A percentile compares a stretch with the other conserved stretches of the same genome.
phyloP scores from a whole-genome alignment of 371 early-diverging fungal species.

The Chytridiales sp. region DNA sequence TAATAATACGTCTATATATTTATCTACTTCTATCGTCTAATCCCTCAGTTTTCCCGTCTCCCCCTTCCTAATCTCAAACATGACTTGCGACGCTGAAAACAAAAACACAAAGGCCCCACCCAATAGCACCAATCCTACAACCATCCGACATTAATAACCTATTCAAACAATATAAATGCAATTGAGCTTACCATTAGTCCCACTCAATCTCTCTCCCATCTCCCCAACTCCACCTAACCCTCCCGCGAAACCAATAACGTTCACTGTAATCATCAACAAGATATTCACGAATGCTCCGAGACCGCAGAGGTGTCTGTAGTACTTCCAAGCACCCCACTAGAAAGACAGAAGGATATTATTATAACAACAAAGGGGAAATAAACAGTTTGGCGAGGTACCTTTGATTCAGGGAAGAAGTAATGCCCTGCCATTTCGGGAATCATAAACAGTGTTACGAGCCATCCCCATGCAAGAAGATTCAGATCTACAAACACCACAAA shows the following conservation, averaged over 20 bases:
- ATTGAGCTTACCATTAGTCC: conserved; percentile 6
- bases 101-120: conserved; percentile 53
- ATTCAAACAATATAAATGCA: conserved; percentile 32
- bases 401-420: neutral
- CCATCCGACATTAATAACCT: conserved; percentile 22
- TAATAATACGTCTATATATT: too few species aligned
- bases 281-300: conserved; percentile 84
- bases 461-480: conserved; percentile 85
- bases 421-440: conserved; percentile 73
- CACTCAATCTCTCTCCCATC: conserved; percentile 23
- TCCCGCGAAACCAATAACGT: conserved; percentile 91
- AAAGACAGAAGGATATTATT: neutral
- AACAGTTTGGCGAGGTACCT: neutral
- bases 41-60: conserved; percentile 21
- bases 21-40: too few species aligned
- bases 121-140: conserved; percentile 51
- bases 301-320: conserved; percentile 80
- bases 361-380: neutral
- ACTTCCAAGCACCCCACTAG: conserved; percentile 46
- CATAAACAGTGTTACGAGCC: conserved; percentile 83
- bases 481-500: conserved; percentile 42
- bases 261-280: conserved; percentile 90
- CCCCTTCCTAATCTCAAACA: conserved; percentile 65
- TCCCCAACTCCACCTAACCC: conserved; percentile 71
- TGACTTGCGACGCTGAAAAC: conserved; percentile 73